phyloP scores from a whole-genome alignment of 2,329 filamentous ascomycete species.

The Colletotrichum ledebouriae region DNA sequence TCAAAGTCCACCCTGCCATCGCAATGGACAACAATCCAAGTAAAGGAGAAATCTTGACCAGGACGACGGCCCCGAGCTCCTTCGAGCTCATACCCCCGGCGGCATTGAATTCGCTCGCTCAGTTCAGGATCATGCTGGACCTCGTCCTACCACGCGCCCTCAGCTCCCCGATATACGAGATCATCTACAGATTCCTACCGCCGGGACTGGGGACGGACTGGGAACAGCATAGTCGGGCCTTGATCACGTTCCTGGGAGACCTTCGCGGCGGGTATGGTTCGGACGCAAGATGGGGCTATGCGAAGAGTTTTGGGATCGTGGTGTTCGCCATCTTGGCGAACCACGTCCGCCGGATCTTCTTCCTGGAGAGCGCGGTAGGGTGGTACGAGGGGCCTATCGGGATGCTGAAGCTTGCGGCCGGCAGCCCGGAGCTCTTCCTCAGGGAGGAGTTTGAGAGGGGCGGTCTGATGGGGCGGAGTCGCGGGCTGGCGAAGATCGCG shows the following conservation, averaged over 20 bases:
- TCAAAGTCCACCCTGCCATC: no score
- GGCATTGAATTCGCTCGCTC: neutral
- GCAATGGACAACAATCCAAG: no score
- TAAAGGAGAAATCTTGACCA: no score
- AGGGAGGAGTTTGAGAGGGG: conserved; percentile 44
- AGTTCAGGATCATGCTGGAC: neutral
- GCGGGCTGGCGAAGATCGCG: neutral
- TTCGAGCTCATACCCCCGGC: neutral
- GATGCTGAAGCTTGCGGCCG: conserved; percentile 53
- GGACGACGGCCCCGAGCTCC: neutral
- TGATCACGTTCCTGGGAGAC: neutral
- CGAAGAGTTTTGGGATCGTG: conserved; percentile 47
- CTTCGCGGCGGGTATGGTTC: neutral
- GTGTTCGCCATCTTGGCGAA: conserved; percentile 54
- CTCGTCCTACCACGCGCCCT: no score
- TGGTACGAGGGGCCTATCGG: conserved; percentile 50
- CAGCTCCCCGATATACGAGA: neutral
- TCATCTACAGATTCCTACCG: neutral
- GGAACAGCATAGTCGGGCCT: neutral
- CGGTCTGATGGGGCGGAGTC: neutral
- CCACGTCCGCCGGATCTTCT: conserved; percentile 54
- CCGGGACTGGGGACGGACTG: neutral
- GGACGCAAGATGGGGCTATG: neutral
- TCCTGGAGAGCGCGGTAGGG: conserved; percentile 49
- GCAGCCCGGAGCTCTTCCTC: conserved; percentile 53